phyloP scores from a whole-genome alignment of 2,329 filamentous ascomycete species.

The Helotiales sp. region DNA sequence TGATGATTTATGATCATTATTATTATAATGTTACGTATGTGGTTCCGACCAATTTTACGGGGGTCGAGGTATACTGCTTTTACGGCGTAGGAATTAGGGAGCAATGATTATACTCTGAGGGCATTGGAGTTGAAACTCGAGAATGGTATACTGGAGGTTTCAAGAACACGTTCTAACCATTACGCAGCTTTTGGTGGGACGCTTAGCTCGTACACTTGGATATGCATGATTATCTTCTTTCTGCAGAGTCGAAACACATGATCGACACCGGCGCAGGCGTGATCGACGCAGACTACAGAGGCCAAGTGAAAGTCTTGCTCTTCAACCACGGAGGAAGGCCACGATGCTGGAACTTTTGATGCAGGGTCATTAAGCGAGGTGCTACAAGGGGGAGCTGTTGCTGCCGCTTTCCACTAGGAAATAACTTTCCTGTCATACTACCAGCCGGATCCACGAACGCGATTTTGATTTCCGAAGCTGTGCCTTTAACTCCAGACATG shows the following conservation, averaged over 20 bases:
- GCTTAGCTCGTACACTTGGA: constrained; percentile 98
- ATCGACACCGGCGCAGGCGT: constrained; percentile 96
- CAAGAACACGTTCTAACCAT: constrained; percentile 67
- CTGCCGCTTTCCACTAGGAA: constrained; percentile 57
- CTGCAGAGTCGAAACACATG: constrained; percentile 86
- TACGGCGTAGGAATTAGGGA: no score
- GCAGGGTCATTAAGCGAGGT: no score
- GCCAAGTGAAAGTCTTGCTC: constrained; percentile 88
- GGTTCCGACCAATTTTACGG: constrained; percentile 41
- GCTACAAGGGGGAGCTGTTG: constrained; percentile 26
- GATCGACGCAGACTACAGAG: constrained; percentile 96
- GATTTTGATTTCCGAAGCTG: constrained; percentile 54
- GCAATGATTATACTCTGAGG: no score
- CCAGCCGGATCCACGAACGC: constrained; percentile 60
- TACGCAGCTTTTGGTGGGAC: constrained; percentile 81
- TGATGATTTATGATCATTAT: constrained; percentile 42
- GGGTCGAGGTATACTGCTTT: no score
- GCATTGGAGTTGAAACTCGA: no score
- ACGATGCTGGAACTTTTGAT: no score
- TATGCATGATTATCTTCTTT: constrained; percentile 96
- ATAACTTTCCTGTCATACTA: constrained; percentile 56
- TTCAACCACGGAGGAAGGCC: constrained; percentile 97
- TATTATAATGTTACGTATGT: constrained; percentile 49
- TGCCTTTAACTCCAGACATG: constrained; percentile 59
- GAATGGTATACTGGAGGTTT: no score